Evolutionary conservation across 768 basidiomycete genomes (phyloP).

Genomic region (Pulveroboletus sp.): DNA sequence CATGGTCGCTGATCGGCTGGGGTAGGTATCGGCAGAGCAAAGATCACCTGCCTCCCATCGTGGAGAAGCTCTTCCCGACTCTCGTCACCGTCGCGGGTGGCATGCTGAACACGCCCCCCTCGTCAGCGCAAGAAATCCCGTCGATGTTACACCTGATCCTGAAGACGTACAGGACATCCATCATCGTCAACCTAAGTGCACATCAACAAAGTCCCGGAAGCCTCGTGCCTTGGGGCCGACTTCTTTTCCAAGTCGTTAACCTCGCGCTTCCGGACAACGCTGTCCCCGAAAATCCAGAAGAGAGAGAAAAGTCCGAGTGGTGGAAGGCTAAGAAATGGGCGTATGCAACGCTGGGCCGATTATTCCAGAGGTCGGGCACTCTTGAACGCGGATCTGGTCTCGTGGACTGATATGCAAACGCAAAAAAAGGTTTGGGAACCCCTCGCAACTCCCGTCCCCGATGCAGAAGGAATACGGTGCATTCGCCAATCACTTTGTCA

Average conservation of each 20-base stretch:
- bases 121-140: slow-evolving; percentile 64
- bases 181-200: slow-evolving; percentile 62
- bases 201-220: slow-evolving; percentile 75
- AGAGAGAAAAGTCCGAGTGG: slow-evolving; percentile 78
- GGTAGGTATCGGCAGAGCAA: slow-evolving; percentile 63
- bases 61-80: slow-evolving; percentile 64
- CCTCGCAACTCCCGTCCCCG: slow-evolving; percentile 74
- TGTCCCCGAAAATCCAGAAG: slow-evolving; percentile 68
- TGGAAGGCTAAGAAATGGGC: slow-evolving; percentile 96
- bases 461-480: slow-evolving; percentile 62
- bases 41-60: slow-evolving; percentile 54
- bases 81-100: slow-evolving; percentile 70
- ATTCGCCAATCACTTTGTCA: slow-evolving; percentile 76
- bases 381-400: background rate
- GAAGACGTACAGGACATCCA: slow-evolving; percentile 81
- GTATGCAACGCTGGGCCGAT: slow-evolving; percentile 67
- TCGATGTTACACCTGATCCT: slow-evolving; percentile 81
- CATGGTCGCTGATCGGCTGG: slow-evolving; percentile 35
- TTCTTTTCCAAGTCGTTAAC: slow-evolving; percentile 78
- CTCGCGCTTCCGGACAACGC: slow-evolving; percentile 59
- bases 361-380: slow-evolving; percentile 62
- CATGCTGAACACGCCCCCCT: slow-evolving; percentile 61
- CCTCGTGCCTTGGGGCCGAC: slow-evolving; percentile 82
- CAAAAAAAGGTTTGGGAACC: slow-evolving; percentile 69
- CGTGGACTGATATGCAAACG: slow-evolving; percentile 4